Evolutionary conservation across 106 monocot species (phyloP).

Genomic region (Acorus gramineus): DNA sequence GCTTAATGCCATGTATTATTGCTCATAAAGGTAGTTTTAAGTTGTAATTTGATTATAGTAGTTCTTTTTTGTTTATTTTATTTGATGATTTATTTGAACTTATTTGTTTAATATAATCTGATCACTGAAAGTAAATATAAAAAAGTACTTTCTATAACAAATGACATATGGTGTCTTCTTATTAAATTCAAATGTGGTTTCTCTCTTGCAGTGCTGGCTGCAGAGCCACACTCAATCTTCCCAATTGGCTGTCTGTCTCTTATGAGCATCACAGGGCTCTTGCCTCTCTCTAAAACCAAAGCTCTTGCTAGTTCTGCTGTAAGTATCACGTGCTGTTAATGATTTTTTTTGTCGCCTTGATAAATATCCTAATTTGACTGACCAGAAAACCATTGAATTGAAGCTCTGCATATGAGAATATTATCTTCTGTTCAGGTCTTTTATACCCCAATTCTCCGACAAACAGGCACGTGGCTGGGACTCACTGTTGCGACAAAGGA

Average conservation of each 20-base stretch:
- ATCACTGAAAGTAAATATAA: neutral
- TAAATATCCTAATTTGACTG: too few species aligned
- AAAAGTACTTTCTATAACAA: neutral
- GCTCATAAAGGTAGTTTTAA: too few species aligned
- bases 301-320: slow-evolving; percentile 21
- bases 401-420: too few species aligned
- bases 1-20: too few species aligned
- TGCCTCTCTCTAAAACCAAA: slow-evolving; percentile 19
- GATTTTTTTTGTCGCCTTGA: too few species aligned
- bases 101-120: too few species aligned
- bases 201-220: slow-evolving; percentile 12
- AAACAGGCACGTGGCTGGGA: slow-evolving; percentile 41
- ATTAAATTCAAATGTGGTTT: neutral
- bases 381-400: too few species aligned
- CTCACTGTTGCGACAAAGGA: slow-evolving; percentile 22
- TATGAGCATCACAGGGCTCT: slow-evolving; percentile 11
- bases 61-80: too few species aligned
- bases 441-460: slow-evolving; percentile 29
- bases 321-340: neutral
- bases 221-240: slow-evolving; percentile 20
- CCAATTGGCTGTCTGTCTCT: slow-evolving; percentile 15
- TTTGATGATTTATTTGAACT: too few species aligned
- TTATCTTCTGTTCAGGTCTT: slow-evolving; percentile 15
- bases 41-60: too few species aligned
- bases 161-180: neutral